phyloP scores from a whole-genome alignment of 78 protist species.

The Dictyostelium purpureum region DNA sequence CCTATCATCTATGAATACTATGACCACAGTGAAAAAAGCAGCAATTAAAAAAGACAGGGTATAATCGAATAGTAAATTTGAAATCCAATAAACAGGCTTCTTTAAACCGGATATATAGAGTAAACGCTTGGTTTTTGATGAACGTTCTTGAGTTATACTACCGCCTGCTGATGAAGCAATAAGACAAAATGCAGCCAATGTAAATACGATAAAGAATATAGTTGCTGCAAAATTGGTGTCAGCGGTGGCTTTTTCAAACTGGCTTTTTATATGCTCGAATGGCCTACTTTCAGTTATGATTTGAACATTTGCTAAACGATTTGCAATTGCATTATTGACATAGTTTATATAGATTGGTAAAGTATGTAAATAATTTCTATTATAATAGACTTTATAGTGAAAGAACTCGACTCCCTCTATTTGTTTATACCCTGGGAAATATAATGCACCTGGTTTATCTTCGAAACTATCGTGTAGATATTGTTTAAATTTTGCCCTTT shows the following conservation, averaged over 20 bases:
- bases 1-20: neutral
- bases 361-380: neutral
- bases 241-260: neutral
- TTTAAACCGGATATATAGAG: constrained; percentile 22
- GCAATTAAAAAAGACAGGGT: neutral
- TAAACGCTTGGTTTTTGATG: neutral
- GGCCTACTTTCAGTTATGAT: neutral
- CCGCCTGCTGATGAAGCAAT: neutral
- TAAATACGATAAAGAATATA: neutral
- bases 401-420: neutral
- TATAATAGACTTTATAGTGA: constrained; percentile 7
- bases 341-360: neutral
- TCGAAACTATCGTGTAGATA: neutral
- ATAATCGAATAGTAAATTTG: constrained; percentile 20
- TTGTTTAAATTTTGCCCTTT: neutral
- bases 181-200: constrained; percentile 3
- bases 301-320: neutral
- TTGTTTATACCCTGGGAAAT: neutral
- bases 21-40: neutral
- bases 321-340: neutral
- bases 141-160: neutral
- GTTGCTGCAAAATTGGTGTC: neutral
- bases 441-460: neutral
- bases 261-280: neutral
- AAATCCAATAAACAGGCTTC: constrained; percentile 1